Conservation (phyloP, 108 stramenopile genomes). For the Conticribra guillardii region DNA sequence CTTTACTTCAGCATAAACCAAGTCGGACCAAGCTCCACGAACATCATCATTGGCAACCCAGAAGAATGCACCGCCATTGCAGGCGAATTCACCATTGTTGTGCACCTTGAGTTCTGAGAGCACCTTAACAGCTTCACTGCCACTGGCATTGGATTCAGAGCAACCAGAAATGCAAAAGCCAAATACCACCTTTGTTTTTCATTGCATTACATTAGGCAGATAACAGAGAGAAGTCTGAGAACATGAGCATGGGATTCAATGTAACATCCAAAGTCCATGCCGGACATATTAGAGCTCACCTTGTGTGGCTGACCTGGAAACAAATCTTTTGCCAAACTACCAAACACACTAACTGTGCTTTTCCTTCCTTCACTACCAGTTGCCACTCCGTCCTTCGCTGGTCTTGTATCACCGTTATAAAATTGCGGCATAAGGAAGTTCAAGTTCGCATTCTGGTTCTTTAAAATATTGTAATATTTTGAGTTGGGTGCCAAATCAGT, state of each 20-base stretch:
- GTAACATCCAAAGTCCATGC: too few relatives aligned
- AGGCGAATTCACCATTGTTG: slow-evolving; percentile 30
- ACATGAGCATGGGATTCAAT: too few relatives aligned
- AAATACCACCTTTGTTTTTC: slow-evolving; percentile 41
- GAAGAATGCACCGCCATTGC: slow-evolving; percentile 69
- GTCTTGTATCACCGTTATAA: slow-evolving; percentile 61
- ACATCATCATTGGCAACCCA: too few relatives aligned
- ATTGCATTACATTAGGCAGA: background rate
- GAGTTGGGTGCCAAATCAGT: slow-evolving; percentile 36
- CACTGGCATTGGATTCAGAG: slow-evolving; percentile 46
- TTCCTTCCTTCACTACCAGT: slow-evolving; percentile 12
- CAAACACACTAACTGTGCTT: slow-evolving; percentile 35
- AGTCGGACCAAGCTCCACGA: too few relatives aligned
- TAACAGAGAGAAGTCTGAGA: too few relatives aligned
- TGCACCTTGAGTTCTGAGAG: slow-evolving; percentile 37
- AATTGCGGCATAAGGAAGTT: slow-evolving; percentile 69
- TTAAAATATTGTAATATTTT: slow-evolving; percentile 36
- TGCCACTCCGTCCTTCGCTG: slow-evolving; percentile 48
- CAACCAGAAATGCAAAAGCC: slow-evolving; percentile 67
- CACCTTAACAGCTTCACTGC: slow-evolving; percentile 45
- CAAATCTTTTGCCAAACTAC: slow-evolving; percentile 23
- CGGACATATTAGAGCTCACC: background rate
- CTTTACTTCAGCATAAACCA: too few relatives aligned
- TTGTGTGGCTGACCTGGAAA: slow-evolving; percentile 13
- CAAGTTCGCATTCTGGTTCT: slow-evolving; percentile 25